A percentile compares a stretch with the other conserved stretches of the same genome.
These are phyloP conservation scores for Populus davidiana DNA, from an alignment of 345 rosid genomes.

Conservation along the genomic window DNA sequence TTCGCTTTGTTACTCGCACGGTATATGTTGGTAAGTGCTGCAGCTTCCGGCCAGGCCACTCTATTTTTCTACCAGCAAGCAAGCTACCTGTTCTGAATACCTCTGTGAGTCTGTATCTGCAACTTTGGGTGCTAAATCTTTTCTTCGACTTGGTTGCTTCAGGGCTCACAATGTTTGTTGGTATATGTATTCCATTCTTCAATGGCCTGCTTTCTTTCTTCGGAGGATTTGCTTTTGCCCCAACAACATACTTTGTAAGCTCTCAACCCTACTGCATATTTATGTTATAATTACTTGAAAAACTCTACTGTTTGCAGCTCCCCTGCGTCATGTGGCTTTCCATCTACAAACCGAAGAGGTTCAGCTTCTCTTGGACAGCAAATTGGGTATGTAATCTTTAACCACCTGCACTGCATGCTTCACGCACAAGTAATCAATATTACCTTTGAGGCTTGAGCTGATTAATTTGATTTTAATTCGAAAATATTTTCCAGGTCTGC, in stretches of 20 bases:
- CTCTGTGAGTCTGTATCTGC: background rate
- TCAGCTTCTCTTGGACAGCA: constrained; percentile 51
- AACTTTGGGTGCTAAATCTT: background rate
- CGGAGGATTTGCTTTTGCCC: constrained; percentile 88
- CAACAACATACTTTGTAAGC: constrained; percentile 70
- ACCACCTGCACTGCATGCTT: background rate
- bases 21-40: constrained; percentile 59
- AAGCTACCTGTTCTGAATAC: background rate
- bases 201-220: constrained; percentile 77
- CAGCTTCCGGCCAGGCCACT: background rate
- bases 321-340: constrained; percentile 78
- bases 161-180: constrained; percentile 74
- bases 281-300: background rate
- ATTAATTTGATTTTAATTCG: background rate
- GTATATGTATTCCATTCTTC: constrained; percentile 66
- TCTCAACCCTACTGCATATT: background rate
- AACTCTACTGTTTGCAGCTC: constrained; percentile 37
- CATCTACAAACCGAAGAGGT: constrained; percentile 63
- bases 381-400: constrained; percentile 59
- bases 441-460: background rate
- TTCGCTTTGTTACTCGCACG: constrained; percentile 62
- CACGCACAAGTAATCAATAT: background rate
- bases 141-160: constrained; percentile 4
- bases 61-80: background rate
- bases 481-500: constrained; percentile 46